Evolutionary conservation across 2,329 filamentous ascomycete species (phyloP).

Genomic region (Phyllosticta citribraziliensis): DNA sequence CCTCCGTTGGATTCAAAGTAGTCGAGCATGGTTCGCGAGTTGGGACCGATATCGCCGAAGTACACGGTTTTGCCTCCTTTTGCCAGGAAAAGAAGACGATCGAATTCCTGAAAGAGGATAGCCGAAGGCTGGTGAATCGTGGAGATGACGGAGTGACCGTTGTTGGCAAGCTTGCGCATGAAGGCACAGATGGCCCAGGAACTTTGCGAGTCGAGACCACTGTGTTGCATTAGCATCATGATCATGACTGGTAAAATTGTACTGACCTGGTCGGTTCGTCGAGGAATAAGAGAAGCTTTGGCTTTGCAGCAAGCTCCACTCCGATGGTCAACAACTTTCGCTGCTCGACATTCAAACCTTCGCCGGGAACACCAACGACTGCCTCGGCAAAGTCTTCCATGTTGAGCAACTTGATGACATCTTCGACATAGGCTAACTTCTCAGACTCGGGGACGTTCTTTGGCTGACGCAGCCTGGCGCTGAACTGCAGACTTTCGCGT

Average conservation of each 20-base stretch:
- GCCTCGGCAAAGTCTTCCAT: constrained; percentile 59
- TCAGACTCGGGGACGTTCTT: constrained; percentile 43
- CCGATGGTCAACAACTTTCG: constrained; percentile 62
- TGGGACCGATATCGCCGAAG: constrained; percentile 38
- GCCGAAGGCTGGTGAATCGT: constrained; percentile 39
- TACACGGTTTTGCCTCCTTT: constrained; percentile 28
- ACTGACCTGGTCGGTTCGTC: constrained; percentile 42
- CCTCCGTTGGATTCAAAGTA: constrained; percentile 57
- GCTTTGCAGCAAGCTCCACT: constrained; percentile 62
- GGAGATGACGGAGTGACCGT: constrained; percentile 36
- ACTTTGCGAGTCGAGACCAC: constrained; percentile 22
- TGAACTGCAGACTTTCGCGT: constrained; percentile 26
- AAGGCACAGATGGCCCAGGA: constrained; percentile 56
- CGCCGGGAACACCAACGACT: constrained; percentile 53
- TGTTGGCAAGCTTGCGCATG: constrained; percentile 49
- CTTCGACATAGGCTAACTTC: constrained; percentile 53
- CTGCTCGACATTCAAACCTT: constrained; percentile 57
- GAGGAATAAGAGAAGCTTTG: constrained; percentile 51
- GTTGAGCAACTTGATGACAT: constrained; percentile 55
- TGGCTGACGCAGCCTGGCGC: constrained; percentile 38
- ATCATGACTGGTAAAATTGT: constrained; percentile 19
- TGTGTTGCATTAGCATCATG: not conserved
- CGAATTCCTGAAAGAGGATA: constrained; percentile 37
- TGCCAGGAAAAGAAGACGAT: constrained; percentile 34
- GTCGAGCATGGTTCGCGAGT: constrained; percentile 30